phyloP scores from a whole-genome alignment of 768 basidiomycete species.

The Phaffia australis region DNA sequence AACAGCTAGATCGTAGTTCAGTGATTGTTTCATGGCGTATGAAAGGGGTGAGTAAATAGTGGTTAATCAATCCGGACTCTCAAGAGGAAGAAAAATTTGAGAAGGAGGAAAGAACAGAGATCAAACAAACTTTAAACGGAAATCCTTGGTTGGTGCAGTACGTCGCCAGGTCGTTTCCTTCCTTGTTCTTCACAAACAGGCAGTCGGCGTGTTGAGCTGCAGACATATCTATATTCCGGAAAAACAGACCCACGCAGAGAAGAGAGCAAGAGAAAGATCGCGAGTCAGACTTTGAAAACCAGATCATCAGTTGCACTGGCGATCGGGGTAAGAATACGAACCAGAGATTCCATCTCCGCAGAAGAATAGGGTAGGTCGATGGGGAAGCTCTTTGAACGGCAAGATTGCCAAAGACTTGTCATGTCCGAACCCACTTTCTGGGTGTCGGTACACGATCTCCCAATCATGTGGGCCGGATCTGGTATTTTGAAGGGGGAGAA shows the following conservation, averaged over 20 bases:
- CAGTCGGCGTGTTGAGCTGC: slow-evolving; percentile 82
- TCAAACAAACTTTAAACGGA: slow-evolving; percentile 32
- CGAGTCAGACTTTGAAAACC: not conserved
- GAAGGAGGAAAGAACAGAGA: not conserved
- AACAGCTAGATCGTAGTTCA: slow-evolving; percentile 9
- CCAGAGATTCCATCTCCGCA: slow-evolving; percentile 97
- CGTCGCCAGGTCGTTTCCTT: slow-evolving; percentile 61
- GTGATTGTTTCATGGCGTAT: slow-evolving; percentile 18
- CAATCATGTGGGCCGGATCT: slow-evolving; percentile 18
- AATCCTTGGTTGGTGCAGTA: slow-evolving; percentile 75
- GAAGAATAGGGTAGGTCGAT: slow-evolving; percentile 80
- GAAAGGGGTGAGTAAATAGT: slow-evolving; percentile 53
- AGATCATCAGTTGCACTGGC: not conserved
- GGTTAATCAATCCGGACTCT: not conserved
- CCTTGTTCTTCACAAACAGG: slow-evolving; percentile 66
- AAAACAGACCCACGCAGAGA: not conserved
- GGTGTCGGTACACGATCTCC: slow-evolving; percentile 23
- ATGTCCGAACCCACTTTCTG: slow-evolving; percentile 26
- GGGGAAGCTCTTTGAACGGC: slow-evolving; percentile 59
- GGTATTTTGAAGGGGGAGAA: not conserved
- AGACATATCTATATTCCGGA: slow-evolving; percentile 60
- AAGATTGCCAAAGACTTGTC: slow-evolving; percentile 93
- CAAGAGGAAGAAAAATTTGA: not conserved
- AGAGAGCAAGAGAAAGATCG: not conserved
- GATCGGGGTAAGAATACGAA: slow-evolving; percentile 37